Conservation (phyloP, 208 protist species). For the Leishmania arabica region DNA sequence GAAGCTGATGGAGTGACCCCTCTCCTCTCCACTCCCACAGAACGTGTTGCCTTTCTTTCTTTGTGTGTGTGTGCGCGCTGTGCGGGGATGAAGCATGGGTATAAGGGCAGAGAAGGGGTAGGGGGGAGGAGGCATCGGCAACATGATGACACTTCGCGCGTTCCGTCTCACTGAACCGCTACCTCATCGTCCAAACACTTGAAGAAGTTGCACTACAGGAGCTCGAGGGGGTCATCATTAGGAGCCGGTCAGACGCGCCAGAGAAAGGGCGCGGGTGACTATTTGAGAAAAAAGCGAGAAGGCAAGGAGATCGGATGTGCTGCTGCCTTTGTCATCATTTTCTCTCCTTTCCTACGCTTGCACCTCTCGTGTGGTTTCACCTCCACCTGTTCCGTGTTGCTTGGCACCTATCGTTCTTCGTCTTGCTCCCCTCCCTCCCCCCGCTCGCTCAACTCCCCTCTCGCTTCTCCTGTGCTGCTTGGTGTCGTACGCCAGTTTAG, state of each 20-base stretch:
- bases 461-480: background rate
- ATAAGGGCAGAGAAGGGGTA: too few species aligned
- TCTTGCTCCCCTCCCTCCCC: background rate
- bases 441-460: background rate
- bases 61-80: conserved; percentile 6
- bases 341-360: background rate
- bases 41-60: conserved; percentile 3
- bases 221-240: background rate
- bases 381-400: background rate
- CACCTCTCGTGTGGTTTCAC: conserved; percentile 2
- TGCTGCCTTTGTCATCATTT: background rate
- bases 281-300: background rate
- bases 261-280: background rate
- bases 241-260: background rate
- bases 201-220: background rate
- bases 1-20: conserved; percentile 30
- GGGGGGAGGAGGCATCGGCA: background rate
- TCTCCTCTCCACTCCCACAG: background rate
- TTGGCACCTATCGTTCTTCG: background rate
- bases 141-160: background rate
- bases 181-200: background rate
- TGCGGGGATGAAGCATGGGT: background rate
- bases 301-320: background rate
- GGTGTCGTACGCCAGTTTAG: background rate
- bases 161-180: background rate